Conservation (phyloP, 148 eudicot genomes). For the Cornus suecica region DNA sequence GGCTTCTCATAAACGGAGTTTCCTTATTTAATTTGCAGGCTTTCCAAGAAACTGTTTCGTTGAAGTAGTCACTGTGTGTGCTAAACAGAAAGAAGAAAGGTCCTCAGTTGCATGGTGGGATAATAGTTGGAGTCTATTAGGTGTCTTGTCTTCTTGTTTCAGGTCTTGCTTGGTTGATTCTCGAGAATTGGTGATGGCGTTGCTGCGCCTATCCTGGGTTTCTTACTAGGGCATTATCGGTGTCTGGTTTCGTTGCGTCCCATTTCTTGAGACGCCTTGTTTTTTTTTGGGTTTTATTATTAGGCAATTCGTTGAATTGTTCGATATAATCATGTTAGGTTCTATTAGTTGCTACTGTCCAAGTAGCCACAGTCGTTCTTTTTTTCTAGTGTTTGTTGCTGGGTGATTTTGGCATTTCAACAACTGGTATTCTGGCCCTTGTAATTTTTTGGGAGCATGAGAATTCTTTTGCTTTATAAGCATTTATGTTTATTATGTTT, state of each 20-base stretch:
- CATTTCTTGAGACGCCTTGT: neutral
- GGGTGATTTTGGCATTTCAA: conserved; percentile 1
- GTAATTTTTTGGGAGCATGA: neutral
- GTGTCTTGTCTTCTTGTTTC: neutral
- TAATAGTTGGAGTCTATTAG: neutral
- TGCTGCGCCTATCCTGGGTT: neutral
- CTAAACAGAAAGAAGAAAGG: too few species aligned
- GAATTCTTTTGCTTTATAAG: neutral
- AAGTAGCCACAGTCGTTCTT: neutral
- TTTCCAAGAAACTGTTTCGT: neutral
- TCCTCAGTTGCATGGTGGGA: neutral
- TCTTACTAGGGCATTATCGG: neutral
- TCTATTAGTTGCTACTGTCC: neutral
- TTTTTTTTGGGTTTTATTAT: neutral
- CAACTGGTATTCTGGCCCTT: neutral
- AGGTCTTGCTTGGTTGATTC: neutral
- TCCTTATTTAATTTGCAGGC: neutral
- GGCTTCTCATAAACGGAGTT: neutral
- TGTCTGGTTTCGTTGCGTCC: neutral
- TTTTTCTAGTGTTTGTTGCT: neutral
- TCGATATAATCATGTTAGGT: neutral
- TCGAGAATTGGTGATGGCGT: neutral
- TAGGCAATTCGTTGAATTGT: neutral
- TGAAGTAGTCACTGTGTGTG: neutral
- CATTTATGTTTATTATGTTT: neutral